phyloP scores from a whole-genome alignment of 495 filamentous ascomycete species.

The Xylaria acuta region DNA sequence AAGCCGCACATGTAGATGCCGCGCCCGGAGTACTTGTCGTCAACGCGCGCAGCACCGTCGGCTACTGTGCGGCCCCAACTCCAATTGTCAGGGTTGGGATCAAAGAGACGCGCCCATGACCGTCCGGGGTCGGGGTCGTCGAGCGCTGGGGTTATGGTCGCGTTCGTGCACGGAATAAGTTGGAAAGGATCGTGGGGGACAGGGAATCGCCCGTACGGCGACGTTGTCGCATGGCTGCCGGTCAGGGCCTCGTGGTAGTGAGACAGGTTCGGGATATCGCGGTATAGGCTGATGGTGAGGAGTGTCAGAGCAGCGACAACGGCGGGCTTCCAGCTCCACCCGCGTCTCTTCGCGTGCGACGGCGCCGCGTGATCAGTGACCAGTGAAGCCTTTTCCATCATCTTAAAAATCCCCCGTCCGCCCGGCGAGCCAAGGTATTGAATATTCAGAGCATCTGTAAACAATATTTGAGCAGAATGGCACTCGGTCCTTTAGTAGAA shows the following conservation, averaged over 20 bases:
- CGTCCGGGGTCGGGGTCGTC: constrained; percentile 39
- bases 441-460: not conserved
- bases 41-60: not conserved
- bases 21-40: constrained; percentile 43
- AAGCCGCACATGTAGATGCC: constrained; percentile 54
- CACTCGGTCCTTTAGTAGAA: not conserved
- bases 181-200: constrained; percentile 47
- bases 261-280: constrained; percentile 30
- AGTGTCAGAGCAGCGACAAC: constrained; percentile 7
- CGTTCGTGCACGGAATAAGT: constrained; percentile 51
- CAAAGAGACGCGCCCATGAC: constrained; percentile 49
- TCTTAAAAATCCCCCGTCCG: not conserved
- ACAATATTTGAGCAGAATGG: not conserved
- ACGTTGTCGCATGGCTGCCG: constrained; percentile 16
- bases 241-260: constrained; percentile 31
- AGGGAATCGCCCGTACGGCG: constrained; percentile 49
- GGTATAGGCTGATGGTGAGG: not conserved
- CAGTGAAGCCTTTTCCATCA: constrained; percentile 8
- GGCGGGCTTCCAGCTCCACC: constrained; percentile 2
- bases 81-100: constrained; percentile 51
- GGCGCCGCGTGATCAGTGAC: not conserved
- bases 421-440: not conserved
- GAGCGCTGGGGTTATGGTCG: constrained; percentile 45
- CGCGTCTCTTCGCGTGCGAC: not conserved
- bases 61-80: constrained; percentile 44